Evolutionary conservation across 441 rosid species (phyloP).

Genomic region (Populus tomentosa): DNA sequence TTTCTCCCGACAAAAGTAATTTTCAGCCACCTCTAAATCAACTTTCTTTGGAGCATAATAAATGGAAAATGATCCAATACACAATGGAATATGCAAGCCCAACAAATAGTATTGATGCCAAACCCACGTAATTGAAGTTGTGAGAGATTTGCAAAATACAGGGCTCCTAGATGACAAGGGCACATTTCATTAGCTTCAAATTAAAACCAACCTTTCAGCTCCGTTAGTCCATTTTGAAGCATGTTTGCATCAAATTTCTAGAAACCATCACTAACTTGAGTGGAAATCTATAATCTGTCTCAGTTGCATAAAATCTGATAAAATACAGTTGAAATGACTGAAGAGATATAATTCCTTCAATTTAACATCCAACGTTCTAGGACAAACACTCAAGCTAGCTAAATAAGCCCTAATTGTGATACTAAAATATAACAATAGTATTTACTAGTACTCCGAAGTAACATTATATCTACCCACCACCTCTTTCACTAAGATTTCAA

Average conservation of each 20-base stretch:
- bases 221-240: background rate
- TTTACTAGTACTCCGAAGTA: conserved; percentile 1
- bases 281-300: background rate
- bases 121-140: background rate
- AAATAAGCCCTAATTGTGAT: background rate
- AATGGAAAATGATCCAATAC: background rate
- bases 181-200: background rate
- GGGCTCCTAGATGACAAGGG: background rate
- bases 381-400: background rate
- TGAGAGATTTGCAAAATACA: background rate
- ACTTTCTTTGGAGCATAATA: background rate
- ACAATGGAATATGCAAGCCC: background rate
- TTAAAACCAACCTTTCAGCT: background rate
- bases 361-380: background rate
- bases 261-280: background rate
- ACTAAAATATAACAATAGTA: background rate
- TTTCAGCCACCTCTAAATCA: background rate
- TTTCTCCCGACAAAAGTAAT: background rate
- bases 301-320: background rate
- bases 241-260: background rate
- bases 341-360: background rate
- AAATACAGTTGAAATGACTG: background rate
- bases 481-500: conserved; percentile 8
- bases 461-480: background rate
- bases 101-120: background rate